phyloP scores from a whole-genome alignment of 1,139 yeast species.

The Sugiyamaella grinbergsii region DNA sequence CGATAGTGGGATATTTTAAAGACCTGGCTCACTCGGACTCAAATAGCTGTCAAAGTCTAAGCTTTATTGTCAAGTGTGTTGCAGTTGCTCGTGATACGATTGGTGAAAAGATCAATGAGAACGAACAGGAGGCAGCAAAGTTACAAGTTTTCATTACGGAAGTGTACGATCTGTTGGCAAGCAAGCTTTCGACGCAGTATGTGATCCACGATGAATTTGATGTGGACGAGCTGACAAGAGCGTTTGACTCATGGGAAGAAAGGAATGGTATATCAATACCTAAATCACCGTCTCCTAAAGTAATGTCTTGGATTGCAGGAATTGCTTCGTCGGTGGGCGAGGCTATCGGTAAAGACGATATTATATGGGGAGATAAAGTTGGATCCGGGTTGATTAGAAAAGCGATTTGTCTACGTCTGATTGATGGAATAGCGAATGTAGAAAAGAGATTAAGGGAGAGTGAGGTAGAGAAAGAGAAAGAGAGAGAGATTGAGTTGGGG shows the following conservation, averaged over 20 bases:
- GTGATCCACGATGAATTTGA: neutral
- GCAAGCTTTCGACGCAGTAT: neutral
- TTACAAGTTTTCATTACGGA: neutral
- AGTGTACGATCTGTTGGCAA: neutral
- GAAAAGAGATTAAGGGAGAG: conserved; percentile 1
- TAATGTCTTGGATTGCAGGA: conserved; percentile 4
- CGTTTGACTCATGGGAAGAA: conserved; percentile 11
- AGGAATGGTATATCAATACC: conserved; percentile 2
- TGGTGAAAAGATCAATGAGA: conserved; percentile 1
- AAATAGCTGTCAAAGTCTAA: conserved; percentile 18
- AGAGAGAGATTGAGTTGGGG: neutral
- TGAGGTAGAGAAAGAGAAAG: neutral
- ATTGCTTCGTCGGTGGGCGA: conserved; percentile 4
- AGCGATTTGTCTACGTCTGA: neutral
- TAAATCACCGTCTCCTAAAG: conserved; percentile 14
- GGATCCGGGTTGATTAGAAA: conserved; percentile 5
- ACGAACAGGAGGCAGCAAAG: neutral
- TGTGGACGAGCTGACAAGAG: neutral
- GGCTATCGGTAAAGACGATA: conserved; percentile 14
- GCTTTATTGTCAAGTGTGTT: conserved; percentile 19
- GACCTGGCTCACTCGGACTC: conserved; percentile 11
- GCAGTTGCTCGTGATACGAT: conserved; percentile 16
- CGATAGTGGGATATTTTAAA: conserved; percentile 14
- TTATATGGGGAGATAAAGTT: conserved; percentile 8
- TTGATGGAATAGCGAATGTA: neutral